Conservation (phyloP, 768 basidiomycete species). For the Neoboletus magnificus region DNA sequence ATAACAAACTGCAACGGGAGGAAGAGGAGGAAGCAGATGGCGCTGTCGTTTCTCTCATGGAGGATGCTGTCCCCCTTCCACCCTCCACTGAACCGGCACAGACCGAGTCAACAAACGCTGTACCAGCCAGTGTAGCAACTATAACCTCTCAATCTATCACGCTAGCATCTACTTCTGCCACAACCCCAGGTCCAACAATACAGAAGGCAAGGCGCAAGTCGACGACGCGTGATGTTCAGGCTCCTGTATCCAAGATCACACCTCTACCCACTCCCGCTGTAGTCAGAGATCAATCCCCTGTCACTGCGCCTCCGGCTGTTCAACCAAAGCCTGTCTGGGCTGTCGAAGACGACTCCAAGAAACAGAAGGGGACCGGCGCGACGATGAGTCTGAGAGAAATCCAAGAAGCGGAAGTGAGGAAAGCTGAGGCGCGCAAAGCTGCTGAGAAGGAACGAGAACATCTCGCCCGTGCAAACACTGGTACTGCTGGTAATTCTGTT, state of each 20-base stretch:
- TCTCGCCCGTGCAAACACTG: constrained; percentile 43
- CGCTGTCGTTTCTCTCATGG: constrained; percentile 15
- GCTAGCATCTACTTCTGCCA: constrained; percentile 8
- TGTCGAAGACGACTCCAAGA: constrained; percentile 66
- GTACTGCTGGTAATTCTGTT: constrained; percentile 34
- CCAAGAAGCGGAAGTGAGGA: constrained; percentile 88
- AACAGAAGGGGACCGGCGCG: constrained; percentile 40
- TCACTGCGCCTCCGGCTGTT: constrained; percentile 17
- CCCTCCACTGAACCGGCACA: constrained; percentile 12
- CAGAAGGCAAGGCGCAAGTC: constrained; percentile 29
- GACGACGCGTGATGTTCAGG: constrained; percentile 24
- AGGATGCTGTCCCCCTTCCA: constrained; percentile 15
- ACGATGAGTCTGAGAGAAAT: constrained; percentile 86
- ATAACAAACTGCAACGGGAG: constrained; percentile 50
- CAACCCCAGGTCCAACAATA: constrained; percentile 12
- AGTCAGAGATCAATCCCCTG: constrained; percentile 24
- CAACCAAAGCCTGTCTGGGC: constrained; percentile 59
- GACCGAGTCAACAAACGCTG: constrained; percentile 13
- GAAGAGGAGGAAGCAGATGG: constrained; percentile 24
- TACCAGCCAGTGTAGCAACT: neutral
- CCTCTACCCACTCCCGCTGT: constrained; percentile 4
- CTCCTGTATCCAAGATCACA: constrained; percentile 17
- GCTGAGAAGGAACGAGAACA: constrained; percentile 72
- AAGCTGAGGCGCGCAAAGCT: constrained; percentile 70
- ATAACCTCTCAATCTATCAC: constrained; percentile 6